Evolutionary conservation across 257 asterid genomes (phyloP).

Genomic region (Petunia axillaris): DNA sequence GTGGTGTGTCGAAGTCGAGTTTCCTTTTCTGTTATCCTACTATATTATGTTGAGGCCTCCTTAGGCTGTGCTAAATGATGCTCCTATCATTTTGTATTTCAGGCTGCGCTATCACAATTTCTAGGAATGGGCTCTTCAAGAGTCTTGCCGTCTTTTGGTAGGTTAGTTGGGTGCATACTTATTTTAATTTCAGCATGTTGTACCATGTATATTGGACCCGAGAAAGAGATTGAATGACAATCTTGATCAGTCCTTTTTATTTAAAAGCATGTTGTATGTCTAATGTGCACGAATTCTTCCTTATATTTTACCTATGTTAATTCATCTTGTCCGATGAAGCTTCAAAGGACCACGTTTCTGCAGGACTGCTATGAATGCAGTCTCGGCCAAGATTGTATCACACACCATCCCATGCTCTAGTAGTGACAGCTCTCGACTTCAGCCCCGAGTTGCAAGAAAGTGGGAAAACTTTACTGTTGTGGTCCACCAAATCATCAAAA

Average conservation of each 20-base stretch:
- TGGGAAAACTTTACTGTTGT: too few relatives aligned
- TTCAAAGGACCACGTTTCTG: background rate
- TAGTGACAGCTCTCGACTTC: background rate
- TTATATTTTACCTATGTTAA: background rate
- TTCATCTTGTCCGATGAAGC: background rate
- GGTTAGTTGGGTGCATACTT: slow-evolving; percentile 41
- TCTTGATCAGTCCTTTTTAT: background rate
- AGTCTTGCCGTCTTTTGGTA: slow-evolving; percentile 43
- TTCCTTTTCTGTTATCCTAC: slow-evolving; percentile 12
- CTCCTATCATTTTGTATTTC: slow-evolving; percentile 20
- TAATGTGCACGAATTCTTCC: background rate
- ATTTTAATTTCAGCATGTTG: slow-evolving; percentile 43
- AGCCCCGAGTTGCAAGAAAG: too few relatives aligned
- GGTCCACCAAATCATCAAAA: too few relatives aligned
- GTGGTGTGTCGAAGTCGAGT: background rate
- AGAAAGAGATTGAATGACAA: slow-evolving; percentile 41
- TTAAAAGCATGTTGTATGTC: background rate
- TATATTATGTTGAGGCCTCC: slow-evolving; percentile 1
- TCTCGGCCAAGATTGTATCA: background rate
- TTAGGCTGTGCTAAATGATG: background rate
- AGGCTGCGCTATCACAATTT: slow-evolving; percentile 43
- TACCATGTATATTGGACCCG: slow-evolving; percentile 44
- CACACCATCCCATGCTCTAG: background rate
- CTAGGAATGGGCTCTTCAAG: slow-evolving; percentile 41
- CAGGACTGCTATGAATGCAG: slow-evolving; percentile 7